Percentiles rank a stretch among this genome's conserved stretches.
Conservation (phyloP, 192 early-diverging fungal species). For the Backusella tarrabulga region DNA sequence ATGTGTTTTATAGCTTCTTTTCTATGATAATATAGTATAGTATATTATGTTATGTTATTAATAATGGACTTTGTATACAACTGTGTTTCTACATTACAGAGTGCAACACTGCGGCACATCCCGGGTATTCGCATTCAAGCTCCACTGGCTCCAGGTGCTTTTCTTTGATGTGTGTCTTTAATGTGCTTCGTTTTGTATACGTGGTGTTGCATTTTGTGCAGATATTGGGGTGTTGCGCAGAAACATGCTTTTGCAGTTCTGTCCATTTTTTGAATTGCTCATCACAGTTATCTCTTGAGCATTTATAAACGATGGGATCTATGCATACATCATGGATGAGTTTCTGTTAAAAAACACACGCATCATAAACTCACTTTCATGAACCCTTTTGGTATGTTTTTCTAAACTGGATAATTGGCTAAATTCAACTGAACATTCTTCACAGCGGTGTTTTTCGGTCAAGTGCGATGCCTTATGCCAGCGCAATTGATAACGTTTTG, state of each 20-base stretch:
- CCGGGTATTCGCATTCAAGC: neutral
- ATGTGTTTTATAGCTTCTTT: slow-evolving; percentile 1
- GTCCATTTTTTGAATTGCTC: neutral
- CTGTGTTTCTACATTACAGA: neutral
- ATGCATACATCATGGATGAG: neutral
- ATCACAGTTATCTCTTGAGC: neutral
- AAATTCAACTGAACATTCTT: neutral
- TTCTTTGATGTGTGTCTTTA: neutral
- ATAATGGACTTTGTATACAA: neutral
- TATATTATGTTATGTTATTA: too few species aligned
- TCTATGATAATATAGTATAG: too few species aligned
- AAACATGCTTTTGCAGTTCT: neutral
- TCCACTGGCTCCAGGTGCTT: neutral
- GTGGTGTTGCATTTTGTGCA: neutral
- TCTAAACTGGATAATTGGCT: neutral
- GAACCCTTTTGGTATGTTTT: slow-evolving; percentile 7
- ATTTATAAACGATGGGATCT: slow-evolving; percentile 9
- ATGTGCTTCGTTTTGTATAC: neutral
- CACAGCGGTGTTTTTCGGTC: neutral
- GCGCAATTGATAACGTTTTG: slow-evolving; percentile 4
- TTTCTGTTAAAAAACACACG: too few species aligned
- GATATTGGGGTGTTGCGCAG: neutral
- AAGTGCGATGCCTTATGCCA: slow-evolving; percentile 7
- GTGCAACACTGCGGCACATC: neutral
- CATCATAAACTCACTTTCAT: neutral